Evolutionary conservation across 2,329 filamentous ascomycete species (phyloP).

Genomic region (Talaromyces pinophilus): DNA sequence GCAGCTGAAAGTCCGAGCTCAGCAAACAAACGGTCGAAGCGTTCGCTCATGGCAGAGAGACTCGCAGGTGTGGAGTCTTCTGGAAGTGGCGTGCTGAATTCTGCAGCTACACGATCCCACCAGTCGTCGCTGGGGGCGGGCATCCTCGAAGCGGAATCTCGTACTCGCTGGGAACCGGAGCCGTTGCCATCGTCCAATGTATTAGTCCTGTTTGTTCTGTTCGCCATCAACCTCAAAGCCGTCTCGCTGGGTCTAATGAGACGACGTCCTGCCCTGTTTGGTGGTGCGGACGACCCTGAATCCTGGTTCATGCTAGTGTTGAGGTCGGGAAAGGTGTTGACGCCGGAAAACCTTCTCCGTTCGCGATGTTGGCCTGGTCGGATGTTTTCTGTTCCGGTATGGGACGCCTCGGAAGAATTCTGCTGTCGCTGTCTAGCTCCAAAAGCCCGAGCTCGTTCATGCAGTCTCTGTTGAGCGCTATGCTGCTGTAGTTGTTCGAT

Average conservation of each 20-base stretch:
- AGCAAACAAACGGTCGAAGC: conserved; percentile 5
- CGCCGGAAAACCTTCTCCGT: background rate
- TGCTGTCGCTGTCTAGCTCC: conserved; percentile 26
- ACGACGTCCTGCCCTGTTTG: conserved; percentile 29
- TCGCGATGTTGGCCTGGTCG: conserved; percentile 22
- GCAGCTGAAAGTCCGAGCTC: conserved; percentile 4
- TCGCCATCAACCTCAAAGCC: conserved; percentile 18
- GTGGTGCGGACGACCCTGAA: conserved; percentile 21
- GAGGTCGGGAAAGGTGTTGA: background rate
- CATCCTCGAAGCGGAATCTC: conserved; percentile 28
- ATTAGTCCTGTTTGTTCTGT: conserved; percentile 19
- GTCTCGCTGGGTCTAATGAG: conserved; percentile 31
- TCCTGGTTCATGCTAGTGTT: conserved; percentile 26
- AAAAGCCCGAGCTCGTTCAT: conserved; percentile 31
- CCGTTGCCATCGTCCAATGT: conserved; percentile 11
- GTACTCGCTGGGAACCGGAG: conserved; percentile 24
- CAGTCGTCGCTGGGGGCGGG: conserved; percentile 1
- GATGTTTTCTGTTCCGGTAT: background rate
- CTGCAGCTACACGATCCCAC: conserved; percentile 6
- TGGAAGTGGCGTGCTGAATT: background rate
- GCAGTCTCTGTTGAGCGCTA: conserved; percentile 30
- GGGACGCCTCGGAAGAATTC: background rate
- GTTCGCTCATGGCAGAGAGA: background rate
- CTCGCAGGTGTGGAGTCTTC: conserved; percentile 1
- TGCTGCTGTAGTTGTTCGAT: conserved; percentile 36